phyloP scores from a whole-genome alignment of 345 rosid species.

The Eucalyptus erythrocorys region DNA sequence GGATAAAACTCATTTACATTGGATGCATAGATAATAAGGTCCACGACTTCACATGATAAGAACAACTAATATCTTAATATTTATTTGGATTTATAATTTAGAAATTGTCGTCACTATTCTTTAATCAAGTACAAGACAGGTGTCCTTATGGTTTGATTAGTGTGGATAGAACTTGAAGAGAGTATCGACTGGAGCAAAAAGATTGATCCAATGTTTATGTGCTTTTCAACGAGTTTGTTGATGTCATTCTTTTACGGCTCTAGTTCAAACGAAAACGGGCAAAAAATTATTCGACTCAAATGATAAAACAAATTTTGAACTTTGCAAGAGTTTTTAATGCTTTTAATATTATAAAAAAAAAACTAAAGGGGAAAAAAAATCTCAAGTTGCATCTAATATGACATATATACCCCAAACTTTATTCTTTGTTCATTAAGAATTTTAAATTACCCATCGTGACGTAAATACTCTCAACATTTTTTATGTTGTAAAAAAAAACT shows the following conservation, averaged over 20 bases:
- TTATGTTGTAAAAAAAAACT: no score
- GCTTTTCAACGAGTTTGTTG: neutral
- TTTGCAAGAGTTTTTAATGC: neutral
- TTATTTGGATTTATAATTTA: no score
- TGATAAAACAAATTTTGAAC: neutral
- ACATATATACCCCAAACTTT: neutral
- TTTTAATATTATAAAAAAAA: no score
- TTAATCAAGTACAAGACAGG: neutral
- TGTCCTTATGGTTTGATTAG: neutral
- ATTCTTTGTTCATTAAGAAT: no score
- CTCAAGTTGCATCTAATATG: neutral
- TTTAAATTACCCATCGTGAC: no score
- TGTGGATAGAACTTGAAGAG: neutral
- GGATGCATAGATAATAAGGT: neutral
- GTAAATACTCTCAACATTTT: no score
- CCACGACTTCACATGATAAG: neutral
- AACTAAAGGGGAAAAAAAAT: neutral
- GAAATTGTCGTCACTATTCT: no score
- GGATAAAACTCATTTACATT: no score
- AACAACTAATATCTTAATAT: neutral
- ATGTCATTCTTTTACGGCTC: neutral
- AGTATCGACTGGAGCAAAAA: neutral
- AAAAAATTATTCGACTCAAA: neutral
- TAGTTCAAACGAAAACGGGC: neutral
- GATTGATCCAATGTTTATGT: neutral